These are phyloP conservation scores for Saccharomycodes ludwigii DNA, from an alignment of 805 yeast genomes.

Conservation along the genomic window DNA sequence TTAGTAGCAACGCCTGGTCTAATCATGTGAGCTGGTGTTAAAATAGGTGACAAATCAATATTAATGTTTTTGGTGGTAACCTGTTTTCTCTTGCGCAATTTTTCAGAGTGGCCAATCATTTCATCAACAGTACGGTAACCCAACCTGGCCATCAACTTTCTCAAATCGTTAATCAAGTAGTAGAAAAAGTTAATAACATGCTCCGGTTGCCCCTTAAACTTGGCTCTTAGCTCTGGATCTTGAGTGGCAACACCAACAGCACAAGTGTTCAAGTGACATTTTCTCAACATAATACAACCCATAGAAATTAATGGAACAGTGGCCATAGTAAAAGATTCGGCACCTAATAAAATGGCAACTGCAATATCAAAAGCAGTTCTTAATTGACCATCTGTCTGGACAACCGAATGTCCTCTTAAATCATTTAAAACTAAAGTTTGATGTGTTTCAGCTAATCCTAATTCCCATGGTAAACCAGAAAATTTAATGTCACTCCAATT, in stretches of 20 bases:
- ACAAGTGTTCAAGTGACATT: slow-evolving; percentile 87
- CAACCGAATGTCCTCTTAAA: slow-evolving; percentile 86
- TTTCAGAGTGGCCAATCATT: slow-evolving; percentile 97
- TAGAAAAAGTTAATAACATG: slow-evolving; percentile 96
- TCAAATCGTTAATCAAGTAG: slow-evolving; percentile 84
- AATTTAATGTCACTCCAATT: slow-evolving; percentile 93
- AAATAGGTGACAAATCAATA: slow-evolving; percentile 82
- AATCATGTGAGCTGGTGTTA: slow-evolving; percentile 92
- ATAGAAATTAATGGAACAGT: slow-evolving; percentile 92
- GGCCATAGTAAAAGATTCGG: slow-evolving; percentile 98
- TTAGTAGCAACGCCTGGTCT: slow-evolving; percentile 95
- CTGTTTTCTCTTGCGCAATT: slow-evolving; percentile 73
- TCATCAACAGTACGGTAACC: slow-evolving; percentile 95
- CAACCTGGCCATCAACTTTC: slow-evolving; percentile 84
- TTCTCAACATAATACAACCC: slow-evolving; percentile 96
- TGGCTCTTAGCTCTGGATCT: slow-evolving; percentile 85
- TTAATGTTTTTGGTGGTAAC: slow-evolving; percentile 84
- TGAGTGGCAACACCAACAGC: slow-evolving; percentile 99
- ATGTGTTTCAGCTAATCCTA: slow-evolving; percentile 96
- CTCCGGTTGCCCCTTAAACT: slow-evolving; percentile 94
- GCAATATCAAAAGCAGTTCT: slow-evolving; percentile 97
- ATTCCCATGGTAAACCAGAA: slow-evolving; percentile 98
- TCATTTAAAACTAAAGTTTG: slow-evolving; percentile 94
- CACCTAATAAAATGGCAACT: slow-evolving; percentile 90
- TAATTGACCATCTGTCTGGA: slow-evolving; percentile 97